Base-by-base conservation (phyloP, 306 rosid genomes). In the Datisca glomerata region DNA sequence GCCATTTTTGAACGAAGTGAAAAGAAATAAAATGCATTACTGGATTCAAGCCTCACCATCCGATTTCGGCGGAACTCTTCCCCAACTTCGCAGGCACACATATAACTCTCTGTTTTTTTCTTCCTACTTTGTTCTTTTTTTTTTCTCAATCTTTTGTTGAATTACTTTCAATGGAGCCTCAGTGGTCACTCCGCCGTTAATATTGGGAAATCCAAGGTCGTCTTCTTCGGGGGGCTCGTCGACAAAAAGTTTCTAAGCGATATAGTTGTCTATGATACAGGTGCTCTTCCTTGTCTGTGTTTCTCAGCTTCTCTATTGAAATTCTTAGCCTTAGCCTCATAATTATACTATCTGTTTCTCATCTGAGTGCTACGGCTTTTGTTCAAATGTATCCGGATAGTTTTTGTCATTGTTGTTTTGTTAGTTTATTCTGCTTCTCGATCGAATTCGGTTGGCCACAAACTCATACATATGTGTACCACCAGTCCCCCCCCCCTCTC, bases 131-230 rank as follows among this genome's bases (percentile, higher is more conserved):
- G 15, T 21, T 7, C 37, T 10, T 4, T 15, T 12, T 15, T 1
- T 6, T n/a, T 46, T 13, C 32, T 4, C 6, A 37, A 9, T 2
- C 15, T 9, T 34, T 21, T 5, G 33, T 45, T 29, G 31, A 16
- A 21, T 21, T 3, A 10, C 64, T 14, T 24, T 48, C 37, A 47
- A 27, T 60, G 62, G 59, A 49, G 29, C 70, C 43, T 41, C 76
- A 85, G 93, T 54, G 97, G 97, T 18, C 97, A 89, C 47, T 60
- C 95, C 17, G 83, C 93, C 19, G 97, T 89, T 32, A 74, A 52
- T 16, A 54, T 89, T 24, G 97, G 91, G 0, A 77, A 78, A 70
- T 83, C 97, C 40, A 89, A 89, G 94, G 61, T 89, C 47, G 80
- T 89, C 51, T 74, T 89, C 18, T 89, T 89, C 49, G 93, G 97